Evolutionary conservation across 768 basidiomycete genomes (phyloP), one percentile per base, ranked within the genome.

Genomic region (Daedaleopsis sinensis): DNA sequence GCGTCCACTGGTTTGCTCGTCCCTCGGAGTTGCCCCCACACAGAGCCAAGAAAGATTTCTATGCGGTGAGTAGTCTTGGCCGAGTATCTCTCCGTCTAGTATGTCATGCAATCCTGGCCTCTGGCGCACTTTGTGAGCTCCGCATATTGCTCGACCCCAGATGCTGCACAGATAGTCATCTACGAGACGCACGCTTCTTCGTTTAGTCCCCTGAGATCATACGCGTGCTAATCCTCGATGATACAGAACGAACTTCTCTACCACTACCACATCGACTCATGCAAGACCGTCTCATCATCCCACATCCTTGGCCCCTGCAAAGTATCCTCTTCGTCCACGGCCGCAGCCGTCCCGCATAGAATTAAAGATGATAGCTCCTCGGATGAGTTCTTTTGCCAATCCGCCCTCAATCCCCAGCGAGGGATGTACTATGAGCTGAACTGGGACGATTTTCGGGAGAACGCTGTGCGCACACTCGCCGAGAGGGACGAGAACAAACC

Each of bases 231-330:
- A 32, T 7, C 27, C 7, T 32, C 7, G 27, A 32, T 32, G 4
- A 21, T 44, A 48, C 38, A 93, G 91, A 89, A 90, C 64, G 91
- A 93, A 72, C 80, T 93, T 8, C 92, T 90, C 66, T 89, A 88
- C 52, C 55, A 52, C 10, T 89, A 88, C 52, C 55, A 52, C 10
- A 72, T 90, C 23, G 65, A 77, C 36, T 78, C 79, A 5, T 78
- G 76, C 46, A 83, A 77, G 23, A 75, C 82, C 43, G 66, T 90
- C 16, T 74, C 78, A 15, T 82, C 88, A 6, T 77, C 80, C 16
- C 76, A 78, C 47, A 79, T 92, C 44, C 67, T 84, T 19, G 76
- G 78, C 12, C 81, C 71, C 55, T 91, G 89, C 68, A 72, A 70
- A 15, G 62, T 72, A 13, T 79, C 89, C 35, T 65, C 69, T 32